Base-by-base conservation (phyloP, 1,284 basidiomycete genomes). In the Ustilago xerochloae region DNA sequence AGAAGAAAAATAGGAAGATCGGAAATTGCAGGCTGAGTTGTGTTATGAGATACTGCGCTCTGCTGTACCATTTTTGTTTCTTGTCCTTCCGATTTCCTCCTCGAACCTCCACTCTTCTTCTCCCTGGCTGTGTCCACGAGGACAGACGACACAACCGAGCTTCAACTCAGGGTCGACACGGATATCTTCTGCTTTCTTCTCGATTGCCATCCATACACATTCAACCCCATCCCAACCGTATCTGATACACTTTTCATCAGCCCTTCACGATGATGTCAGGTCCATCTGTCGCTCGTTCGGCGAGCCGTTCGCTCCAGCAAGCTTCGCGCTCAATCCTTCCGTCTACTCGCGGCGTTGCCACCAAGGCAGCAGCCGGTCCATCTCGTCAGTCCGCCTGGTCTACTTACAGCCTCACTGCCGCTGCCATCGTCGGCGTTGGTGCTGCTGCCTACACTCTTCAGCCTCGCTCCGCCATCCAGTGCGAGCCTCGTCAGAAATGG, bases 401-500 rank as follows among this genome's bases (percentile, higher is more conserved):
- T 0, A 65, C 65, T 16, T 61, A 54, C 38, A 45, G 57, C 1
- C 35, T 54, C 22, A 49, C 57, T 35, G 53, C 57, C 16, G 63
- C 52, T 9, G 52, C 69, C 4, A 39, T 57, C 7, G 10, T 69
- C 26, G 55, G 50, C 32, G 55, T 58, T 20, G 57, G 43, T 33
- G 69, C 65, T 3, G 57, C 60, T 26, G n/a, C 54, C 39, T 72
- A 65, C 41, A 26, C 63, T 3, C 36, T 68, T 28, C 41, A 38
- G 49, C 55, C 41, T 18, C 57, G 50, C n/a, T 50, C 51, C 2
- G 24, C 71, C 13, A 59, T 74, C 30, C 55, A 57, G 12, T 63
- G 63, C 54, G 66, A 74, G 28, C 58, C 61, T 1, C 62, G 71
- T 18, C 43, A 52, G 8, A 55, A 57, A 16, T 74, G 63, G 63